Evolutionary conservation across 192 early-diverging fungal genomes (phyloP), one percentile per base, ranked within the genome.

Genomic region (Allomyces macrogynus): DNA sequence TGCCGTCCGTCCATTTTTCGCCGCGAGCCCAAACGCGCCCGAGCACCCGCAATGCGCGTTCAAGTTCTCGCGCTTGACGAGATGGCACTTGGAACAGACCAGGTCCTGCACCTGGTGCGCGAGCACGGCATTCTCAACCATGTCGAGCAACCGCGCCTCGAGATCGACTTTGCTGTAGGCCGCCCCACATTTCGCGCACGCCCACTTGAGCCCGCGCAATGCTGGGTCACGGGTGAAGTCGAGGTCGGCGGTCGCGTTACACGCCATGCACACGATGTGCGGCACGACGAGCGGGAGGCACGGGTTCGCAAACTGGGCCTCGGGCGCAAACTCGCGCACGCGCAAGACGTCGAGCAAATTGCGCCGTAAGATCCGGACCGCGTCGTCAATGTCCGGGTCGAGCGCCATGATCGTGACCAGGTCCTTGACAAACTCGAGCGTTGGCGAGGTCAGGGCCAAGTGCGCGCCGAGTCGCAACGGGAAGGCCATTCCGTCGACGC

Each of bases 61-160:
- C 67, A 96, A 66, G 61, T 92, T 87, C 61, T 92, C 87, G 12
- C 80, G 80, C 64, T 89, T 91, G 62, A 94, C 83, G 69, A 81
- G 68, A 12, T 82, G 76, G 63, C 95, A 98, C 62, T 87, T 87
- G 18, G 71, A 66, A 71, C 95, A 98, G 24, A 77, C 76, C 60
- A 93, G 63, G 63, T 95, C 92, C 73, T 98, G 95, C 63, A 87
- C 76, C 73, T 98, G 93, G 77, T 86, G 95, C 5, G 81, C 79
- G 65, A 81, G 70, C 24, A 91, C 24, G 43, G 79, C 75, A 9
- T 73, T 71, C 23, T 87, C 75, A 5, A 93, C 74, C 63, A 91
- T 80, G 62, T 84, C 80, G 20, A 95, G 76, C 57, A 98, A 78
- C 10, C 81, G 76, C 70, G 89, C 85, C 74, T 98, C 95, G 61